Conservation (phyloP, 208 protist species). For the Leptomonas pyrrhocoris region DNA sequence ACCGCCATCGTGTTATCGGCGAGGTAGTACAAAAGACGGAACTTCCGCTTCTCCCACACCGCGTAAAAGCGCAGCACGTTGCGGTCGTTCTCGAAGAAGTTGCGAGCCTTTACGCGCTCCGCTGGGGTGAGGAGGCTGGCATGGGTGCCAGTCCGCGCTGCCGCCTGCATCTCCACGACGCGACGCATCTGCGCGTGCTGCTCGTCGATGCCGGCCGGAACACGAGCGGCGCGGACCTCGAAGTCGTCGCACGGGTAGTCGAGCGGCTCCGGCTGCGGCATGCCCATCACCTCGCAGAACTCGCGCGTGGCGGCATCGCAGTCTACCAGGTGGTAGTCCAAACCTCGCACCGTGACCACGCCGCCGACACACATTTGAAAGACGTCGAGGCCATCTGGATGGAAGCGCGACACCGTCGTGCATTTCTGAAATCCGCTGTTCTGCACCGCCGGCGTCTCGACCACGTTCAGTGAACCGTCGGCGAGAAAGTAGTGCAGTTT, state of each 20-base stretch:
- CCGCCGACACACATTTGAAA: conserved; percentile 86
- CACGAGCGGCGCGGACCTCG: conserved; percentile 39
- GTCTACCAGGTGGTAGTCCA: conserved; percentile 93
- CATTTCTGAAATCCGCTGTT: conserved; percentile 96
- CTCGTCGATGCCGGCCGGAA: conserved; percentile 47
- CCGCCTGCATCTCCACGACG: conserved; percentile 80
- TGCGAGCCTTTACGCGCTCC: conserved; percentile 72
- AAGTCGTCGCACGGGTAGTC: conserved; percentile 86
- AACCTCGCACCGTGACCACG: conserved; percentile 80
- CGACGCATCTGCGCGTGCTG: conserved; percentile 83
- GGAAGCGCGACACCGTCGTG: conserved; percentile 85
- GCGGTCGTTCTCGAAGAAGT: conserved; percentile 95
- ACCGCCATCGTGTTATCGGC: conserved; percentile 95
- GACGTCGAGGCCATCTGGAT: conserved; percentile 69
- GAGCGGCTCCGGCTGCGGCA: conserved; percentile 70
- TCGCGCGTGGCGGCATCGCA: conserved; percentile 94
- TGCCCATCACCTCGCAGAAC: conserved; percentile 87
- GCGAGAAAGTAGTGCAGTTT: conserved; percentile 93
- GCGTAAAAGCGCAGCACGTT: conserved; percentile 96
- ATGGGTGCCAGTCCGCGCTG: conserved; percentile 65
- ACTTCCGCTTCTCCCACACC: conserved; percentile 92
- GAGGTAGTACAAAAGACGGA: conserved; percentile 96
- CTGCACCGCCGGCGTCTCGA: conserved; percentile 86
- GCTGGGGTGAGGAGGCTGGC: conserved; percentile 79
- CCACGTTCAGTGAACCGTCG: conserved; percentile 94